Base-by-base conservation (phyloP, 768 basidiomycete genomes). In the Lepiota brunneoincarnata region DNA sequence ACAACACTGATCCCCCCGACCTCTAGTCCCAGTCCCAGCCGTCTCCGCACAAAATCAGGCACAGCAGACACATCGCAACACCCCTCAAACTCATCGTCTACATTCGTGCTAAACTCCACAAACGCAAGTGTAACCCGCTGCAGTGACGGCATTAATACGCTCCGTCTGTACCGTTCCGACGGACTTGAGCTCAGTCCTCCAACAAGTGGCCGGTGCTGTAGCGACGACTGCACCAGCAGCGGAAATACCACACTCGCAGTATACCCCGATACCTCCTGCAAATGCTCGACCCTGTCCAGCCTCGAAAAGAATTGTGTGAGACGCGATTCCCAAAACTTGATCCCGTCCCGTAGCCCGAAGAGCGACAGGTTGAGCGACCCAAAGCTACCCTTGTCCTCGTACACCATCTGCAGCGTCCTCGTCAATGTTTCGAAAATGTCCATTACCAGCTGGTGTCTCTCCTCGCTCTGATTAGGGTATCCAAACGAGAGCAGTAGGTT, bases 11-110 rank as follows among this genome's bases (percentile, higher is more conserved):
- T 42, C 10, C 50, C 50, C 37, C 50, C 50, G 7, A 51, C 50
- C 20, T 51, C 50, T 26, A 42, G 41, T 17, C 50, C 50, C n/a
- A 51, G 39, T 2, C 35, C 42, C n/a, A 24, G 23, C 17, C 51
- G 20, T 24, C 51, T 28, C 12, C 34, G 34, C 35, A 45, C 42
- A 37, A 52, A 52, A 12, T 52, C 51, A 21, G 51, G 51, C 4
- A 52, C 51, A 6, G 42, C 34, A 0, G 21, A 43, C n/a, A 52
- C 42, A 26, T 52, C 51, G n/a, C 51, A 52, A 14, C 41, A 52
- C n/a, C 35, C 51, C 20, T 52, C 51, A 18, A 52, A 52, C 34
- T 52, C 51, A 37, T 52, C 51, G 17, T 52, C 51, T n/a, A 52
- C 51, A 52, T 52, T 44, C 23, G 42, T 44, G 21, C 38, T 39